Base-by-base conservation (phyloP, 192 early-diverging fungal species). In the Backusella mclennaniae region DNA sequence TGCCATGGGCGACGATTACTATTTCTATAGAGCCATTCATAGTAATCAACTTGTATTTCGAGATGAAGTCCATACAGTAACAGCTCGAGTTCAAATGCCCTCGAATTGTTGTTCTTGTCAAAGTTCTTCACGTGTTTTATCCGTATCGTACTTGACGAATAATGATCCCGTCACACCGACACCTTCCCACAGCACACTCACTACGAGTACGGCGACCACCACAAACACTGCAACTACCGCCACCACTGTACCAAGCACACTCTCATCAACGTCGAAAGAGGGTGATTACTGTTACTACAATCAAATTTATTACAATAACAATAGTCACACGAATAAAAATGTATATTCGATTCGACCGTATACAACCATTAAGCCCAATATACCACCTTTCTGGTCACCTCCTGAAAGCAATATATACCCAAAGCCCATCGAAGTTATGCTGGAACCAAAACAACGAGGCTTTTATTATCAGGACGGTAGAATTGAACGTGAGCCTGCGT, bases 391-490 rank as follows among this genome's bases (percentile, higher is more conserved):
- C 11, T 29, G 36, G 21, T 29, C 56, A 44, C 38, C 66, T 42
- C 70, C 71, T 26, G 56, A 63, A 14, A 63, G 56, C 9, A 63
- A 63, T 29, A 63, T 63, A 63, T 63, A 63, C 21, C 44, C 67
- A 31, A 39, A 33, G 14, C 56, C 56, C 23, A 31, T 68, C 36
- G 26, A 67, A 33, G 53, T 46, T 1, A 19, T 70, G 7, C 77
- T 82, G 74, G 80, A 77, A 44, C 80, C 76, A 44, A 52, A 66
- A 12, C 80, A 82, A 73, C 73, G 80, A 3, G 80, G 76, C 0
- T 82, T 82, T 53, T 82, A 82, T 67, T 82, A 78, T n/a, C 73
- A 82, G 35, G 68, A 78, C 35, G 80, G 73, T 17, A 73, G 80
- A 29, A 75, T 82, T 17, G 67, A 52, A 23, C 76, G 76, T 31